These are phyloP conservation scores for Fragaria iinumae DNA, from an alignment of 306 rosid genomes.

Conservation along the genomic window DNA sequence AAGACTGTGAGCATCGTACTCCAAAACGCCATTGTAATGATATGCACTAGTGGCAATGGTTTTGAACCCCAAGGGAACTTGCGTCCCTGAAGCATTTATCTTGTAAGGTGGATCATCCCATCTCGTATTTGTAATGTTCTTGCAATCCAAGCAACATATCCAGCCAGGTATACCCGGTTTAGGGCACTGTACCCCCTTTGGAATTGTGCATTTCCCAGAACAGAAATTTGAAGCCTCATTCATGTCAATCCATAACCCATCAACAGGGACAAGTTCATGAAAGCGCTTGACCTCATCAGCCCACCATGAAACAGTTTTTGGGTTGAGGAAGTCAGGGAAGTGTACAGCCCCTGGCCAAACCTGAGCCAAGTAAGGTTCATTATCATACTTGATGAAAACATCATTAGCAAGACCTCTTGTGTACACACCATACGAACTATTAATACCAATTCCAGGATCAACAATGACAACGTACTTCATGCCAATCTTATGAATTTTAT, in stretches of 20 bases:
- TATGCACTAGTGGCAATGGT: conserved; percentile 92
- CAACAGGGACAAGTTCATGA: conserved; percentile 91
- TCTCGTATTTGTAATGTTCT: conserved; percentile 72
- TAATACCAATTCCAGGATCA: conserved; percentile 85
- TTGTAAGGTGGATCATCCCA: conserved; percentile 99
- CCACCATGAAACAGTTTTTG: conserved; percentile 90
- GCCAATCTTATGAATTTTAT: conserved; percentile 78
- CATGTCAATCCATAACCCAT: conserved; percentile 99
- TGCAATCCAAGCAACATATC: conserved; percentile 92
- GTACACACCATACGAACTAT: conserved; percentile 69
- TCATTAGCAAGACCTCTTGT: conserved; percentile 74
- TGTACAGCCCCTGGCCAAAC: conserved; percentile 98
- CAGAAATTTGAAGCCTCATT: conserved; percentile 90
- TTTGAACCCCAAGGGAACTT: conserved; percentile 78
- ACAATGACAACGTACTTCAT: conserved; percentile 87
- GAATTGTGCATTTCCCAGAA: conserved; percentile 79
- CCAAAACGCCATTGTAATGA: conserved; percentile 86
- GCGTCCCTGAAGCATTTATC: conserved; percentile 83
- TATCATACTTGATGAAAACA: conserved; percentile 84
- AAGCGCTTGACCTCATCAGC: conserved; percentile 83
- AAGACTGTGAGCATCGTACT: conserved; percentile 93
- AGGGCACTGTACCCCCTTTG: conserved; percentile 60
- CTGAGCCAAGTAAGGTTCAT: conserved; percentile 87
- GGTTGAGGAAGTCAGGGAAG: conserved; percentile 93
- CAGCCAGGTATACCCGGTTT: conserved; percentile 77